Evolutionary conservation across 257 asterid species (phyloP), one percentile per base, ranked within the genome.

Genomic region (Petunia axillaris): DNA sequence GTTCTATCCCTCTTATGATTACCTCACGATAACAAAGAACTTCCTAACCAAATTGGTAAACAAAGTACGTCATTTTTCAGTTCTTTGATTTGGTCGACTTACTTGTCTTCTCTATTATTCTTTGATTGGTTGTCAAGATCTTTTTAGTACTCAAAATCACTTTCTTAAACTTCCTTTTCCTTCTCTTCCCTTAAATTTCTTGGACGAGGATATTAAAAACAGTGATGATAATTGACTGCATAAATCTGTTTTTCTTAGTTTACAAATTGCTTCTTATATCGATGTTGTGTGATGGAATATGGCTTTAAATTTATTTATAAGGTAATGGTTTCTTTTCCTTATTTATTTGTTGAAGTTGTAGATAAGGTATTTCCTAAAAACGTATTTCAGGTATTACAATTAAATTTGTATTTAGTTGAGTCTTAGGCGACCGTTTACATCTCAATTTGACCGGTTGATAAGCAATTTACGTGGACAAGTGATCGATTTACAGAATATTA

Each of bases 1-100:
- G 0, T 58, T 83, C 83, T 83, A 60, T 38, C 15, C 55, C 59
- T 73, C 46, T 62, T 75, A 65, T 50, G 76, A 59, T 79, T 80
- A 79, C 65, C 71, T 74, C 64, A 38, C 68, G 10, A 59, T 11
- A 68, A 68, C 46, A 57, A 8, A 41, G 4, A 7, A 55, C 52
- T 65, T 81, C 7, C 8, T 41, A 16, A 65, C 25, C 0, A n/a
- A 46, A 38, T 43, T 43, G n/a, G 54, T n/a, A 37, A 65, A 41
- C 46, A 55, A 10, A 38, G 44, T 52, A 41, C 62, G 38, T 15
- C 7, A 4, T 15, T 25, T 44, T 37, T 15, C 39, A 63, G 50
- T 74, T 41, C 14, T 4, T 41, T 71, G 10, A 44, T 36, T 39
- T 55, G 50, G 66, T 67, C 70, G 70, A 68, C 8, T 25, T n/a